Percentiles rank a stretch among this genome's conserved stretches.
Conservation (phyloP, 371 early-diverging fungal species). For the Cladochytrium tenue region DNA sequence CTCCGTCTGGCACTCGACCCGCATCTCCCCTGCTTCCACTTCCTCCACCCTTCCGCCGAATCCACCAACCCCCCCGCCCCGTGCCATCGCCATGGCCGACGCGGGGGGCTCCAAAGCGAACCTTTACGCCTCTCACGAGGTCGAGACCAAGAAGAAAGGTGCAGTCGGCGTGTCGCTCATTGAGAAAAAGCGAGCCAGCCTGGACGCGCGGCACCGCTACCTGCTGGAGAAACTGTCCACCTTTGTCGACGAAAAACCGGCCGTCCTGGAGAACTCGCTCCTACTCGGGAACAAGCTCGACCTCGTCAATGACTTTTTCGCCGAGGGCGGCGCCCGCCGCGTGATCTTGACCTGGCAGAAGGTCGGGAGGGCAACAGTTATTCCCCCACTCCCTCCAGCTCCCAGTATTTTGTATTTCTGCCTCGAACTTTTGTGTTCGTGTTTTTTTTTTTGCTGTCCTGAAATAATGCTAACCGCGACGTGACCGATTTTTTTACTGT, state of each 20-base stretch:
- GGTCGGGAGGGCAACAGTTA: no score
- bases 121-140: background rate
- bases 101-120: background rate
- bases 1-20: background rate
- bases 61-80: background rate
- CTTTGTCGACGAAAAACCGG: conserved; percentile 51
- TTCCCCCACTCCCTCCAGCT: no score
- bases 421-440: no score
- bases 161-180: conserved; percentile 38
- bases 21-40: background rate
- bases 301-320: conserved; percentile 57
- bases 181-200: conserved; percentile 54
- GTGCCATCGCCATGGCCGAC: conserved; percentile 3
- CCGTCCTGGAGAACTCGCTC: conserved; percentile 52
- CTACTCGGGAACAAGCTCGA: conserved; percentile 58
- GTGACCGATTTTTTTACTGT: conserved; percentile 1
- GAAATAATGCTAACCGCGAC: background rate
- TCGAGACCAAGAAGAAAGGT: conserved; percentile 36
- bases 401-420: no score
- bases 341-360: conserved; percentile 62
- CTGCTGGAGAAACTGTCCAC: conserved; percentile 56
- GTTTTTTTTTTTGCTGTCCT: background rate
- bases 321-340: conserved; percentile 50
- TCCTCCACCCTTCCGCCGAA: conserved; percentile 1
- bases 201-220: conserved; percentile 56